These are phyloP conservation scores for Cyphellophora attinorum DNA, from an alignment of 2,329 filamentous ascomycete species.

Conservation along the genomic window DNA sequence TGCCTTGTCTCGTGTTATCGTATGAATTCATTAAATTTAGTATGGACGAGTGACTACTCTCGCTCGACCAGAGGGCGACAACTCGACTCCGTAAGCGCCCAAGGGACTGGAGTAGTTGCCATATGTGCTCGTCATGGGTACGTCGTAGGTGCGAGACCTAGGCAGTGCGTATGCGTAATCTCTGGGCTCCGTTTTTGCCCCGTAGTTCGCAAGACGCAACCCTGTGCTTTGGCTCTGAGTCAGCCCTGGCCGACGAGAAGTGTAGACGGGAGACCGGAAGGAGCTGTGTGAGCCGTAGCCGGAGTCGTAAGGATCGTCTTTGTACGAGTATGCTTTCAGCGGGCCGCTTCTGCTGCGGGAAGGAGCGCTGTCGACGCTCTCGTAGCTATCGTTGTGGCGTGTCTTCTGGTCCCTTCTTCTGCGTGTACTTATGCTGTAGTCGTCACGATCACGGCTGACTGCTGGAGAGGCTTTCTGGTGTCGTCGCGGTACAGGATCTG, in stretches of 20 bases:
- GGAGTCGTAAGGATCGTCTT: conserved; percentile 12
- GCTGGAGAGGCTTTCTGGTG: too few relatives aligned
- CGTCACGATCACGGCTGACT: too few relatives aligned
- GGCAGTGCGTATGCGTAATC: conserved; percentile 9
- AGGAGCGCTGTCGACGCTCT: conserved; percentile 11
- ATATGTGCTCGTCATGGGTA: not conserved
- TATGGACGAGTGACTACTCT: not conserved
- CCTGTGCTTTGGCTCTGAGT: not conserved
- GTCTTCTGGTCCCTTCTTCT: too few relatives aligned
- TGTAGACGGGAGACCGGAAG: conserved; percentile 8
- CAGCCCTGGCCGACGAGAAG: not conserved
- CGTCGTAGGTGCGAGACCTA: not conserved
- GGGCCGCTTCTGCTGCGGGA: not conserved
- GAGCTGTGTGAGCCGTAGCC: conserved; percentile 15
- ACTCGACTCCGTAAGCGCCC: not conserved
- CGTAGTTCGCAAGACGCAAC: conserved; percentile 2
- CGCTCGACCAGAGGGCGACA: not conserved
- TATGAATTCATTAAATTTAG: too few relatives aligned
- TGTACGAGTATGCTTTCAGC: conserved; percentile 5
- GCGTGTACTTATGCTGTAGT: too few relatives aligned
- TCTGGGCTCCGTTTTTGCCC: conserved; percentile 13
- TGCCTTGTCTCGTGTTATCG: too few relatives aligned
- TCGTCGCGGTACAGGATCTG: too few relatives aligned
- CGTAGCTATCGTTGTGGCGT: conserved; percentile 11
- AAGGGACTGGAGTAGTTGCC: not conserved